phyloP scores from a whole-genome alignment of 805 yeast genomes.

The Wickerhamiella kurtzmanii region DNA sequence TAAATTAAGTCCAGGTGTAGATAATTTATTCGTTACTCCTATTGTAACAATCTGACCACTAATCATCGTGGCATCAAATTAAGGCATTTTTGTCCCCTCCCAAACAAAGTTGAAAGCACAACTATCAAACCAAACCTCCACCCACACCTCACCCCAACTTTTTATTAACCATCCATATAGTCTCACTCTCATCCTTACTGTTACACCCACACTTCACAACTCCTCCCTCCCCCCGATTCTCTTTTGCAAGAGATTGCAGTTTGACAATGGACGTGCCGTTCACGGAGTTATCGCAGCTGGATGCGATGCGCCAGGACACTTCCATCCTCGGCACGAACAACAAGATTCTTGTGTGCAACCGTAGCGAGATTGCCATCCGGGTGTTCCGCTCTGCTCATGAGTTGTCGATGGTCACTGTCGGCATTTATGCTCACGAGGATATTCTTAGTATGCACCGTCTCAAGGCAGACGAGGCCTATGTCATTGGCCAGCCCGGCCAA shows the following conservation, averaged over 20 bases:
- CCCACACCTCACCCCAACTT: too few relatives aligned
- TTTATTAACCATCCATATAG: too few relatives aligned
- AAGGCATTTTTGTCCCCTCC: too few relatives aligned
- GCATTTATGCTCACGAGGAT: slow-evolving; percentile 93
- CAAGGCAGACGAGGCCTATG: slow-evolving; percentile 89
- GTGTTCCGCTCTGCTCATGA: slow-evolving; percentile 97
- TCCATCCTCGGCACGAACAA: slow-evolving; percentile 39
- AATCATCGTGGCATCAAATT: too few relatives aligned
- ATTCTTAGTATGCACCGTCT: slow-evolving; percentile 86
- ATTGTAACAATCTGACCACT: too few relatives aligned
- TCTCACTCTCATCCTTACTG: too few relatives aligned
- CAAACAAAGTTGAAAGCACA: too few relatives aligned
- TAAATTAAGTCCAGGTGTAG: too few relatives aligned
- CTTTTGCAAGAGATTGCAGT: background rate
- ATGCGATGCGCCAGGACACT: slow-evolving; percentile 27
- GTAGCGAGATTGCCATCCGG: slow-evolving; percentile 25
- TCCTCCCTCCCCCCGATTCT: background rate
- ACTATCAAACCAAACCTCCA: too few relatives aligned
- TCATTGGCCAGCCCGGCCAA: slow-evolving; percentile 78
- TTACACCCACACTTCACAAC: background rate
- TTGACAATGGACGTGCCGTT: slow-evolving; percentile 22
- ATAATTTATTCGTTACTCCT: too few relatives aligned
- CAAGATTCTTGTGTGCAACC: slow-evolving; percentile 30
- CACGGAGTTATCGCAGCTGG: slow-evolving; percentile 23
- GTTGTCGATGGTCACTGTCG: slow-evolving; percentile 91